Evolutionary conservation across 768 basidiomycete species (phyloP).

Genomic region (Lanmaoa rubissima): DNA sequence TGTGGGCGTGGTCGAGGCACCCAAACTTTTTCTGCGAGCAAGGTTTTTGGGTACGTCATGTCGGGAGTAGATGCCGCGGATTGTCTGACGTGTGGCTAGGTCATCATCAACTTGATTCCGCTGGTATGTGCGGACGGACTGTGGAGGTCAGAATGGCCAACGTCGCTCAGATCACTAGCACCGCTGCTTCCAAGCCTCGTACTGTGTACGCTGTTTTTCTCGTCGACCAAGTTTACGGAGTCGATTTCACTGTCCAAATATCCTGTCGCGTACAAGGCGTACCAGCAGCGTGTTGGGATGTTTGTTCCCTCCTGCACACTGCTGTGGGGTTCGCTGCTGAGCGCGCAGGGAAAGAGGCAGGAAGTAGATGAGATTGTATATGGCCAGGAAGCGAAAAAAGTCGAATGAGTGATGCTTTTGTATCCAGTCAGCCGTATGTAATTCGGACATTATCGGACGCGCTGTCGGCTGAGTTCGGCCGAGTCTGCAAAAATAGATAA

Average conservation of each 20-base stretch:
- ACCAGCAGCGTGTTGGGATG: constrained; percentile 79
- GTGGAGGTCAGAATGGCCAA: constrained; percentile 23
- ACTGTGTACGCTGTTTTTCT: constrained; percentile 70
- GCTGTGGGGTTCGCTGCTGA: constrained; percentile 42
- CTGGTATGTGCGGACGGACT: constrained; percentile 43
- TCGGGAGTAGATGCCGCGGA: not conserved
- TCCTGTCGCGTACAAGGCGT: constrained; percentile 63
- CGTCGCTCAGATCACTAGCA: constrained; percentile 29
- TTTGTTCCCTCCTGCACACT: constrained; percentile 55
- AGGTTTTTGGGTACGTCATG: constrained; percentile 66
- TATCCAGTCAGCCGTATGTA: not conserved
- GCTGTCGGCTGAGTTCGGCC: constrained; percentile 23
- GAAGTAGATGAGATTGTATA: constrained; percentile 44
- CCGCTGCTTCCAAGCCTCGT: constrained; percentile 55
- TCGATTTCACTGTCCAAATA: constrained; percentile 76
- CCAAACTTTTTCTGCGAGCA: constrained; percentile 95
- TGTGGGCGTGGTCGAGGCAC: constrained; percentile 87
- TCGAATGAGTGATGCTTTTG: constrained; percentile 10
- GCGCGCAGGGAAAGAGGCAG: constrained; percentile 36
- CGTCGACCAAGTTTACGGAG: constrained; percentile 81
- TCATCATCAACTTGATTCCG: constrained; percentile 68
- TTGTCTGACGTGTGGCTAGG: constrained; percentile 38
- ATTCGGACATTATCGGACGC: constrained; percentile 16
- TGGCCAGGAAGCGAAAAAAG: constrained; percentile 34
- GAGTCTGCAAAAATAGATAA: constrained; percentile 13